Conservation (phyloP, 2,329 filamentous ascomycete species). For the Cyphellophora europaea region DNA sequence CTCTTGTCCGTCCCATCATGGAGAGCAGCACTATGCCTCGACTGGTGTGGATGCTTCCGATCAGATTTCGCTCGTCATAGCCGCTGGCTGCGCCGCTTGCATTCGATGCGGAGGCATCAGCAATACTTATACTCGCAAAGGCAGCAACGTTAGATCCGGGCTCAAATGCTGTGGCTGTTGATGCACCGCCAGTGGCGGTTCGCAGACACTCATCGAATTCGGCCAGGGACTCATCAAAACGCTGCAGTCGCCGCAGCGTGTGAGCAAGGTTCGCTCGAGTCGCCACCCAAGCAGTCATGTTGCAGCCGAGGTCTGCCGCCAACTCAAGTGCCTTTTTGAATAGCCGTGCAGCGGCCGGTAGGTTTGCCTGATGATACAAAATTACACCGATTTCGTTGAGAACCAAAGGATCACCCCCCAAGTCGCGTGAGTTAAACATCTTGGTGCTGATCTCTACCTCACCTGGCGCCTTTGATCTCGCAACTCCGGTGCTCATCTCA, state of each 20-base stretch:
- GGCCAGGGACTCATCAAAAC: constrained; percentile 60
- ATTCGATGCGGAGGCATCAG: constrained; percentile 7
- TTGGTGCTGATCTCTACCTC: constrained; percentile 9
- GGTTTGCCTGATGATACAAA: constrained; percentile 81
- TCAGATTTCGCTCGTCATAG: constrained; percentile 36
- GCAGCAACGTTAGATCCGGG: constrained; percentile 4
- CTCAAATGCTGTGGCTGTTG: constrained; percentile 9
- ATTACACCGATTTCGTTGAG: constrained; percentile 95
- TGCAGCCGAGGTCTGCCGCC: constrained; percentile 70
- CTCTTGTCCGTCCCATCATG: constrained; percentile 56
- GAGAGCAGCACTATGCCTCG: constrained; percentile 77
- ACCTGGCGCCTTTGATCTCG: constrained; percentile 22
- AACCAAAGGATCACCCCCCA: constrained; percentile 64
- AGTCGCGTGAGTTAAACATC: constrained; percentile 18
- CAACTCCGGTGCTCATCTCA: constrained; percentile 40
- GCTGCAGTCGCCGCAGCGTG: constrained; percentile 64
- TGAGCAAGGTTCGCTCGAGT: constrained; percentile 86
- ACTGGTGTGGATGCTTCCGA: constrained; percentile 37
- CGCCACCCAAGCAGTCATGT: constrained; percentile 71
- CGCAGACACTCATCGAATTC: constrained; percentile 84
- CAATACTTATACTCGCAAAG: constrained; percentile 13
- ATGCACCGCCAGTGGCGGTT: constrained; percentile 61
- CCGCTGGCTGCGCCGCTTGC: constrained; percentile 31
- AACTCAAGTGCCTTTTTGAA: constrained; percentile 71
- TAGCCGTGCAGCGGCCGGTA: constrained; percentile 64